These are phyloP conservation scores for Symbiodinium natans DNA, from an alignment of 73 alveolate species.

Conservation along the genomic window DNA sequence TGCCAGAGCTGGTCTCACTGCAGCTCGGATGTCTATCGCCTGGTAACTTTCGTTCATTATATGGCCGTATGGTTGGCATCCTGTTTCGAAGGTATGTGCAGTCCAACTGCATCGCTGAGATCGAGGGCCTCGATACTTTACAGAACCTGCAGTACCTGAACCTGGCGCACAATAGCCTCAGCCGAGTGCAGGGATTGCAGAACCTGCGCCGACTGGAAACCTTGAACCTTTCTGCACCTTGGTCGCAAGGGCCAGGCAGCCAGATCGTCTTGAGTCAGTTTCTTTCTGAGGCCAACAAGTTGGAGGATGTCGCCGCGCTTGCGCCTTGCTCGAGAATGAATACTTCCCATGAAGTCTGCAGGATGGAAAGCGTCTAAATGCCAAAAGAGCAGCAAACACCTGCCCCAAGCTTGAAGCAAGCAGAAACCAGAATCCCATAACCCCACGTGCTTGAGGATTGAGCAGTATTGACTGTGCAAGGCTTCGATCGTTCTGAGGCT, in stretches of 20 bases:
- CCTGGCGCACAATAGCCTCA: conserved; percentile 78
- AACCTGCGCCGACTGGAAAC: conserved; percentile 60
- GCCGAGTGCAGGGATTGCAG: conserved; percentile 17
- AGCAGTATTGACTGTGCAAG: too few species aligned
- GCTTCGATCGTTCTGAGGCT: too few species aligned
- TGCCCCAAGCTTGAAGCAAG: too few species aligned
- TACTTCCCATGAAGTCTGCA: too few species aligned
- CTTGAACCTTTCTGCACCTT: conserved; percentile 45
- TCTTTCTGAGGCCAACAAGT: conserved; percentile 35
- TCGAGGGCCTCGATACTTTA: conserved; percentile 66
- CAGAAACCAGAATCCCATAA: too few species aligned
- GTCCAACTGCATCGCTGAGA: conserved; percentile 85
- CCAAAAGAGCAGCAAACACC: too few species aligned
- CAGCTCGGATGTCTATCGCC: not conserved
- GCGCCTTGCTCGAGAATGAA: not conserved
- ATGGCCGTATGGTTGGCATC: not conserved
- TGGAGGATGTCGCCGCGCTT: conserved; percentile 40
- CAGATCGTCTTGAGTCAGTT: too few species aligned
- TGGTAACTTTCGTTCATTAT: not conserved
- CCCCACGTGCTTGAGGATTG: too few species aligned
- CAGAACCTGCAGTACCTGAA: conserved; percentile 57
- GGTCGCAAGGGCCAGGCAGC: not conserved
- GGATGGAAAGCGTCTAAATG: too few species aligned
- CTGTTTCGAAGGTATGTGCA: conserved; percentile 34
- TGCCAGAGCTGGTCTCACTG: conserved; percentile 80